Evolutionary conservation across 2,329 filamentous ascomycete genomes (phyloP), one percentile per base, ranked within the genome.

Genomic region (Cladosporium colombiae): DNA sequence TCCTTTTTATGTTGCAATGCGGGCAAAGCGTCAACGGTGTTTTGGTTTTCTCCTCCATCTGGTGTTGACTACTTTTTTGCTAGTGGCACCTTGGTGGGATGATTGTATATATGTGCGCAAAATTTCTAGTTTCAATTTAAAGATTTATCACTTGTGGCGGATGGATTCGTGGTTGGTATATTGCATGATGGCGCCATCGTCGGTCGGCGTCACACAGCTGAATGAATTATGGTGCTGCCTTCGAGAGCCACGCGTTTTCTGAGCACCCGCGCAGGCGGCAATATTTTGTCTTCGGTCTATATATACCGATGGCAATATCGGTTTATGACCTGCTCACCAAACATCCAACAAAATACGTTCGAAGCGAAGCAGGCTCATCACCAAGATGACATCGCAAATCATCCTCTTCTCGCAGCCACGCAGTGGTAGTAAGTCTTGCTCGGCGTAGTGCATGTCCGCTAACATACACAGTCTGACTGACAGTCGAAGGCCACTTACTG

Each of bases 361-460:
- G n/a, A 46, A 21, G 40, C 40, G 23, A 46, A n/a, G n/a, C 40
- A 21, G 2, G 2, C 4, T 4, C 3, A 23, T 13, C n/a, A 21
- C 13, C 18, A 33, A 55, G 5, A 57, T 57, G 49, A 13, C 62
- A 37, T 57, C 62, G 25, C 62, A 64, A 40, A 55, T 64, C 52
- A 55, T 64, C 49, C 52, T 64, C 31, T 64, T 64, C 52, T 55
- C 49, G 21, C 62, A 64, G 27, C 62, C 62, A 44, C 62, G 62
- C 52, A 64, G 62, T 23, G 62, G 62, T 23, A 64, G 62, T 57
- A 35, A 31, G 62, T 57, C 27, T 5, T 5, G 2, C 2, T 23
- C 11, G 10, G 25, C 27, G n/a, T 2, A 37, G 5, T 8, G 21
- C 33, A n/a, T 52, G 23, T 18, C 5, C 29, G 40, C 8, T 11